These are phyloP conservation scores for Arachis hypogaea DNA, from an alignment of 306 rosid species.

Conservation along the genomic window DNA sequence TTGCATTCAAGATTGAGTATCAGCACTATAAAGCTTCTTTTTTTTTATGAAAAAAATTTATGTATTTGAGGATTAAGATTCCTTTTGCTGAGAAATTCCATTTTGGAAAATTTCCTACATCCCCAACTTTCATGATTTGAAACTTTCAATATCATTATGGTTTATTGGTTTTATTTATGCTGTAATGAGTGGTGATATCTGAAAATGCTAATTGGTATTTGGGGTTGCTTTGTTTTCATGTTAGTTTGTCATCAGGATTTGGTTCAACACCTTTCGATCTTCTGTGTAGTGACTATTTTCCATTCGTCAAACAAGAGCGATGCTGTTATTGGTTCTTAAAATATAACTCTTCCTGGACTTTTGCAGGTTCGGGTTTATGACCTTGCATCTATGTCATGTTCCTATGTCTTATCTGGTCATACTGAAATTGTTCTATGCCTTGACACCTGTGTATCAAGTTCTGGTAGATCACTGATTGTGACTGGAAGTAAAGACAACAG, in stretches of 20 bases:
- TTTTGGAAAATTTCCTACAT: constrained; percentile 1
- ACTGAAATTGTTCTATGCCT: constrained; percentile 79
- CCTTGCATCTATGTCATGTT: constrained; percentile 85
- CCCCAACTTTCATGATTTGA: neutral
- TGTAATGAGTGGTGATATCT: constrained; percentile 20
- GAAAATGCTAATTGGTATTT: neutral
- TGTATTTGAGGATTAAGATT: constrained; percentile 5
- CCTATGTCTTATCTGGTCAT: constrained; percentile 86
- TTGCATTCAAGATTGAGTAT: constrained; percentile 1
- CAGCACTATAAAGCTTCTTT: neutral
- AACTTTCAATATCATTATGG: neutral
- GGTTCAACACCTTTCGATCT: constrained; percentile 30
- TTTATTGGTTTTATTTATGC: constrained; percentile 1
- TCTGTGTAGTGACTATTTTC: constrained; percentile 8
- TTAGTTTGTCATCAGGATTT: constrained; percentile 16
- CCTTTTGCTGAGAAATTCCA: neutral
- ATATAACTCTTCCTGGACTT: constrained; percentile 40
- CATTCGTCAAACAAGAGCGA: constrained; percentile 1
- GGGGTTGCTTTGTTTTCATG: neutral
- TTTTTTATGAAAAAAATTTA: neutral
- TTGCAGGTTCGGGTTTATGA: constrained; percentile 93
- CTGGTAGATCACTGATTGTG: constrained; percentile 68
- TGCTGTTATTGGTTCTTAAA: constrained; percentile 30
- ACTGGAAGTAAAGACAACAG: constrained; percentile 95
- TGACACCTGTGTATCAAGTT: constrained; percentile 84